Evolutionary conservation across 164 flowering plant genomes (phyloP).

Genomic region (Warburgia ugandensis): DNA sequence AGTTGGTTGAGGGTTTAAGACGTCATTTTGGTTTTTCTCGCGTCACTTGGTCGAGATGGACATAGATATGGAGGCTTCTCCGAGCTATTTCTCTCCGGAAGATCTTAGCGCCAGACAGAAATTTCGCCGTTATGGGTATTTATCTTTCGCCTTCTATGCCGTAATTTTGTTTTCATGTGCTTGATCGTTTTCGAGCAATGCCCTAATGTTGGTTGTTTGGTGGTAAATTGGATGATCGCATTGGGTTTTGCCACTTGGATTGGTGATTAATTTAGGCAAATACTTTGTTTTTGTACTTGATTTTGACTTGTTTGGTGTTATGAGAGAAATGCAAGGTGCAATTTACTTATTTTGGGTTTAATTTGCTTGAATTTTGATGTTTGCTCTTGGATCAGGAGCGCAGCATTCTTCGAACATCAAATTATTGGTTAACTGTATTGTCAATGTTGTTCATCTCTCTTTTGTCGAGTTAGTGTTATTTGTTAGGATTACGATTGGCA

Average conservation of each 20-base stretch:
- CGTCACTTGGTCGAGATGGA: conserved; percentile 28
- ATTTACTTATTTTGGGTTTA: no score
- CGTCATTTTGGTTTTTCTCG: neutral
- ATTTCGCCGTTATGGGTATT: conserved; percentile 82
- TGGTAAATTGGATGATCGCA: neutral
- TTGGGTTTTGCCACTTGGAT: neutral
- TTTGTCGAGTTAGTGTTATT: no score
- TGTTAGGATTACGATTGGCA: no score
- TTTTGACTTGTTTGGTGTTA: neutral
- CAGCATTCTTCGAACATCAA: no score
- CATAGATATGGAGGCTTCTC: conserved; percentile 55
- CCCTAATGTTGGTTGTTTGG: neutral
- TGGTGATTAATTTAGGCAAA: neutral
- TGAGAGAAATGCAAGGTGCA: neutral
- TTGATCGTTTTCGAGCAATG: neutral
- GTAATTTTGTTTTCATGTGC: neutral
- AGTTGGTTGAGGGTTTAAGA: conserved; percentile 8
- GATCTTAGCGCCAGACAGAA: conserved; percentile 56
- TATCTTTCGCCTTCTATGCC: neutral
- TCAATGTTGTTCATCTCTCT: no score
- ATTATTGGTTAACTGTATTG: no score
- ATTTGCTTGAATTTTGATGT: no score
- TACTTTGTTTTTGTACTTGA: neutral
- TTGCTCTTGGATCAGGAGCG: no score
- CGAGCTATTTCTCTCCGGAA: conserved; percentile 63